Percentiles rank a stretch among this genome's conserved stretches.
Conservation (phyloP, 148 eudicot species). For the Arbutus unedo region DNA sequence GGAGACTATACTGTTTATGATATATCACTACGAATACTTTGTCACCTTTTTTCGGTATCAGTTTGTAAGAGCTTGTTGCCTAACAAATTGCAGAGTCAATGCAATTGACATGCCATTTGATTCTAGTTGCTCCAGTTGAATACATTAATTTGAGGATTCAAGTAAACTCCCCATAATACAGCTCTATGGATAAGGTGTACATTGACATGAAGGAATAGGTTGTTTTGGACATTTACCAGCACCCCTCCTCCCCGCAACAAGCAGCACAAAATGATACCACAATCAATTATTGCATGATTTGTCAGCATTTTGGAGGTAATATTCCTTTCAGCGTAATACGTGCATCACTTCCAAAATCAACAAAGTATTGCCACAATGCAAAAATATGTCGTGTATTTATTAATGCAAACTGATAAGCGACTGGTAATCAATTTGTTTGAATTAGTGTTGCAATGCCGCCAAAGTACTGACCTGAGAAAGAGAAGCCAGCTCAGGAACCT, state of each 20-base stretch:
- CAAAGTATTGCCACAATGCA: constrained; percentile 1
- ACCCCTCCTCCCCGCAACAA: not conserved
- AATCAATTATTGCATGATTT: not conserved
- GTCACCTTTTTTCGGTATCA: not conserved
- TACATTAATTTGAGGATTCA: not conserved
- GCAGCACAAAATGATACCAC: not conserved
- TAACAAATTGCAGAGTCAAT: not conserved
- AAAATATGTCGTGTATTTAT: not conserved
- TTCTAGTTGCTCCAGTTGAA: not conserved
- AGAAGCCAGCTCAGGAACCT: constrained; percentile 45
- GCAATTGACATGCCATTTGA: not conserved
- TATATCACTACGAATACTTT: not conserved
- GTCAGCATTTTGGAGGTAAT: not conserved
- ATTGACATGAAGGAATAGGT: not conserved
- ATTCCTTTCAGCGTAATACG: not conserved
- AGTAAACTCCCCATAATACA: not conserved
- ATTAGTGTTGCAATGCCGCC: not conserved
- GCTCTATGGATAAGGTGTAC: not conserved
- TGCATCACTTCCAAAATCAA: not conserved
- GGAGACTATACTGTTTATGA: not conserved
- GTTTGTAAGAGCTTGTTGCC: not conserved
- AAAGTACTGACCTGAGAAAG: constrained; percentile 40
- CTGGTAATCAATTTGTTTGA: not conserved
- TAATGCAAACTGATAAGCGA: not conserved
- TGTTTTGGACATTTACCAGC: not conserved